phyloP scores from a whole-genome alignment of 495 filamentous ascomycete species.

The Terfezia claveryi region DNA sequence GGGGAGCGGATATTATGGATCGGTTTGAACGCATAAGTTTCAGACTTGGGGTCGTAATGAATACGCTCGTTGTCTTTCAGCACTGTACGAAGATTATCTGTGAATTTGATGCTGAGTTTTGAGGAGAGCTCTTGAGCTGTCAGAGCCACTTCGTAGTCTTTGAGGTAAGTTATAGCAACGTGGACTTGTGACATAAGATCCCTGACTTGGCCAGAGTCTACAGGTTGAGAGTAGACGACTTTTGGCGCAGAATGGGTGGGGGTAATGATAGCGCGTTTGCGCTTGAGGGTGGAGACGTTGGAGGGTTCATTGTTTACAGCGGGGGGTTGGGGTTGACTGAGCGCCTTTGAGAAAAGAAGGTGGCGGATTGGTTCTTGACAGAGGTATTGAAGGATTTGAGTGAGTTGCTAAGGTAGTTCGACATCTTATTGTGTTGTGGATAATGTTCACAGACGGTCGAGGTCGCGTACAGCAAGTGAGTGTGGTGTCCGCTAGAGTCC shows the following conservation, averaged over 20 bases:
- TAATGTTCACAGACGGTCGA: too few relatives aligned
- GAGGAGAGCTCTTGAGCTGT: constrained; percentile 49
- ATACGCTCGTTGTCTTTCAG: constrained; percentile 29
- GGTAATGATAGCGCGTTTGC: constrained; percentile 31
- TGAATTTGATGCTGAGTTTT: constrained; percentile 56
- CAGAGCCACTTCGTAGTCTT: constrained; percentile 47
- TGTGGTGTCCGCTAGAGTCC: too few relatives aligned
- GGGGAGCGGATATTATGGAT: constrained; percentile 53
- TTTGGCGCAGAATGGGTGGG: constrained; percentile 9
- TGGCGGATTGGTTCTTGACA: neutral
- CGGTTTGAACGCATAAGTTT: constrained; percentile 58
- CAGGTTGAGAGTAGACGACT: constrained; percentile 56
- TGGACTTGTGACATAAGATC: constrained; percentile 66
- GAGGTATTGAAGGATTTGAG: neutral
- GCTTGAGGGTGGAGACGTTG: constrained; percentile 26
- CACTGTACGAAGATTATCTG: constrained; percentile 25
- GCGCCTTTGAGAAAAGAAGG: neutral
- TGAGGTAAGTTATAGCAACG: constrained; percentile 68
- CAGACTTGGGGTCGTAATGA: constrained; percentile 28
- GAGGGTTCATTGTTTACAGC: neutral
- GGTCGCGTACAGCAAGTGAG: too few relatives aligned
- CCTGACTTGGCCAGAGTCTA: constrained; percentile 42
- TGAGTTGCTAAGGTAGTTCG: constrained; percentile 22
- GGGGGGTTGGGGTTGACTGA: neutral
- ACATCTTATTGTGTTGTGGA: constrained; percentile 17